A percentile compares a stretch with the other conserved stretches of the same genome.
These are phyloP conservation scores for Heritiera fomes DNA, from an alignment of 345 rosid species.

Conservation along the genomic window DNA sequence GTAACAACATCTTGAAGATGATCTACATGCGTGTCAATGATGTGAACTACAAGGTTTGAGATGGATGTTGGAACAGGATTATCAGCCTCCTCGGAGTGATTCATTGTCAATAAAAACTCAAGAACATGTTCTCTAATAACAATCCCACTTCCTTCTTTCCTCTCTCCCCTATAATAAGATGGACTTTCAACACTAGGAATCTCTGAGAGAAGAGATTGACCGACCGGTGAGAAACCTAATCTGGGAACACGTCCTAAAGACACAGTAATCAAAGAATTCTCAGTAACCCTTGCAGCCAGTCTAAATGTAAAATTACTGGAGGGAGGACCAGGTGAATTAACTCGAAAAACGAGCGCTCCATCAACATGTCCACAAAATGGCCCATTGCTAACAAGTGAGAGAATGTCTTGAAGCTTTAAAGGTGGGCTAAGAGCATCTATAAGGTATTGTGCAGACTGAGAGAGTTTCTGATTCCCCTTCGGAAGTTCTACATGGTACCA, in stretches of 20 bases:
- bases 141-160: slow-evolving; percentile 57
- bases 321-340: slow-evolving; percentile 89
- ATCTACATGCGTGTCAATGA: slow-evolving; percentile 87
- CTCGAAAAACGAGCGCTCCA: slow-evolving; percentile 92
- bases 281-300: slow-evolving; percentile 89
- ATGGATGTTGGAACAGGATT: slow-evolving; percentile 88
- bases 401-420: slow-evolving; percentile 91
- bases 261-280: slow-evolving; percentile 86
- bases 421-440: slow-evolving; percentile 96
- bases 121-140: slow-evolving; percentile 97
- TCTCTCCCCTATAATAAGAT: slow-evolving; percentile 41
- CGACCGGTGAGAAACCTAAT: slow-evolving; percentile 77
- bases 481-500: slow-evolving; percentile 98
- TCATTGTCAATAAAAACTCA: slow-evolving; percentile 91
- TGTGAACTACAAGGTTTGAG: slow-evolving; percentile 89
- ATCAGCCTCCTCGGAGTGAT: slow-evolving; percentile 98
- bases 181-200: slow-evolving; percentile 85
- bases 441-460: slow-evolving; percentile 82
- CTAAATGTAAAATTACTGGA: slow-evolving; percentile 78
- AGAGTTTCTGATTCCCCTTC: slow-evolving; percentile 72
- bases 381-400: slow-evolving; percentile 86
- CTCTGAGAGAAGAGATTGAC: slow-evolving; percentile 85
- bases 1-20: slow-evolving; percentile 91
- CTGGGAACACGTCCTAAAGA: slow-evolving; percentile 93
- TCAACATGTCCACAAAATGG: slow-evolving; percentile 90